Percentiles rank a stretch among this genome's conserved stretches.
Conservation (phyloP, 2,329 filamentous ascomycete genomes). For the Pseudogymnoascus sp. region DNA sequence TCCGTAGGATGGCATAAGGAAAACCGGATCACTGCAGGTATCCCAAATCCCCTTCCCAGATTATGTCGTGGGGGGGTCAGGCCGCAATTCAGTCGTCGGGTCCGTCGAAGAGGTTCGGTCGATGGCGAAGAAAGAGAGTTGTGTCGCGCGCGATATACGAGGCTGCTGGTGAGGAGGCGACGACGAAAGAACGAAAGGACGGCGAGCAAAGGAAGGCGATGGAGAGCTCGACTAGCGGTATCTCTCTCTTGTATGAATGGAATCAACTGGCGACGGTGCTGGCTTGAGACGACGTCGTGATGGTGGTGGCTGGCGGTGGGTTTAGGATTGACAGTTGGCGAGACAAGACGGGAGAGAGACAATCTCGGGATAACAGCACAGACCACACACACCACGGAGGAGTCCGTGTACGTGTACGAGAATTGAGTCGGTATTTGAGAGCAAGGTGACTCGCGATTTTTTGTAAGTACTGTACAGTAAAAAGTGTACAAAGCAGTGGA, state of each 20-base stretch:
- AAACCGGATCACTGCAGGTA: slow-evolving; percentile 10
- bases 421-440: slow-evolving; percentile 1
- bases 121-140: background rate
- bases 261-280: background rate
- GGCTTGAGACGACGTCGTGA: background rate
- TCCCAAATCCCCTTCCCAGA: slow-evolving; percentile 1
- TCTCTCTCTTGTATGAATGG: background rate
- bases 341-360: background rate
- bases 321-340: background rate
- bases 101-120: background rate
- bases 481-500: background rate
- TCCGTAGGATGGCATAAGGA: slow-evolving; percentile 64
- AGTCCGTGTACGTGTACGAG: slow-evolving; percentile 6
- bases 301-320: slow-evolving; percentile 4
- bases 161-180: background rate
- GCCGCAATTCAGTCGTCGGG: background rate
- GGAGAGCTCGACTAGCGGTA: slow-evolving; percentile 6
- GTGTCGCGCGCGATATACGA: background rate
- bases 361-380: slow-evolving; percentile 8
- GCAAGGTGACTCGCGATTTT: background rate
- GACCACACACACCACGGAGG: slow-evolving; percentile 4
- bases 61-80: background rate
- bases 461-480: background rate
- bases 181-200: background rate
- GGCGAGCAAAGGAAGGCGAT: background rate